Evolutionary conservation across 2,329 filamentous ascomycete species (phyloP).

Genomic region (Ramularia endophylla): DNA sequence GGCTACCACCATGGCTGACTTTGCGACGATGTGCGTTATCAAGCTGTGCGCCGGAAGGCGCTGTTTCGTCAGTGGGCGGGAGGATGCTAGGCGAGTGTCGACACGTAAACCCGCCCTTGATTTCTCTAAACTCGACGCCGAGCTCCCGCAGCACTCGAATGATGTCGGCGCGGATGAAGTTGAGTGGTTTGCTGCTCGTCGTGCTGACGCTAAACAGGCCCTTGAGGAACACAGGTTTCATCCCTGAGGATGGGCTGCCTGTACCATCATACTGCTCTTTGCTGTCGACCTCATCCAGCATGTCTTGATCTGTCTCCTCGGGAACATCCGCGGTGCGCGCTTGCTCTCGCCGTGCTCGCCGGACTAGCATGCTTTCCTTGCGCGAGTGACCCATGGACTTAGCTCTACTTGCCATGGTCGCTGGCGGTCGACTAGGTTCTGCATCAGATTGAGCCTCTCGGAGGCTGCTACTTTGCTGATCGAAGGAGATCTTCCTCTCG

Average conservation of each 20-base stretch:
- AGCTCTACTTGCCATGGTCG: constrained; percentile 63
- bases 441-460: constrained; percentile 46
- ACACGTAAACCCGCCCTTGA: constrained; percentile 89
- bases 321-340: constrained; percentile 68
- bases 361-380: constrained; percentile 84
- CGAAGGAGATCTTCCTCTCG: constrained; percentile 30
- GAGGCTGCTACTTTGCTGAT: constrained; percentile 29
- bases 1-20: constrained; percentile 76
- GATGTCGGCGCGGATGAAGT: constrained; percentile 80
- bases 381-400: constrained; percentile 87
- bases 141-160: constrained; percentile 83
- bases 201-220: constrained; percentile 96
- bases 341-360: constrained; percentile 55
- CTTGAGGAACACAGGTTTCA: constrained; percentile 93
- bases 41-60: constrained; percentile 52
- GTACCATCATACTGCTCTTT: constrained; percentile 36
- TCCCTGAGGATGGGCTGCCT: constrained; percentile 60
- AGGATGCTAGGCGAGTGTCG: constrained; percentile 82
- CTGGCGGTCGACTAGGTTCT: constrained; percentile 34
- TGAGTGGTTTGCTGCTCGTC: constrained; percentile 84
- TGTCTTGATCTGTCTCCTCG: constrained; percentile 83
- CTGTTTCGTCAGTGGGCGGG: constrained; percentile 41
- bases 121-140: constrained; percentile 85
- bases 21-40: constrained; percentile 61
- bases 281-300: constrained; percentile 51